Percentiles rank a stretch among this genome's conserved stretches.
Evolutionary conservation across 192 early-diverging fungal genomes (phyloP).

Genomic region (Linnemannia schmuckeri): DNA sequence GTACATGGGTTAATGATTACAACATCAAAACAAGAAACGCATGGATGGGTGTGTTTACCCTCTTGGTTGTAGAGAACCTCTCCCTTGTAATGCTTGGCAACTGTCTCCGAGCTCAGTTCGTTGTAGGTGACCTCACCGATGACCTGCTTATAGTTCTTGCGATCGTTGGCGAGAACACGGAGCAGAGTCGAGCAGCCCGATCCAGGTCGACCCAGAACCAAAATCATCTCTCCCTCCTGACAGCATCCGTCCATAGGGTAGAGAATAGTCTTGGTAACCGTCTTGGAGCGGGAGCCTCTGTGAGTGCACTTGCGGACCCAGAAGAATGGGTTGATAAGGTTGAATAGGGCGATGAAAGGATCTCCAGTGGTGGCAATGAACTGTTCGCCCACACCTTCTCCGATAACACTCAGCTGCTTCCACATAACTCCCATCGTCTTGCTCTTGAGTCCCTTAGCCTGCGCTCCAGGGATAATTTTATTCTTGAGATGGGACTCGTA

Average conservation of each 20-base stretch:
- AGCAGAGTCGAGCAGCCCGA: slow-evolving; percentile 78
- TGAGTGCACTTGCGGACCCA: slow-evolving; percentile 43
- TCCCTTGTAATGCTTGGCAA: slow-evolving; percentile 71
- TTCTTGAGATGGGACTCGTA: slow-evolving; percentile 56
- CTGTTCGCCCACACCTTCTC: slow-evolving; percentile 35
- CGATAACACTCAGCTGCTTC: slow-evolving; percentile 57
- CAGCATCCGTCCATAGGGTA: slow-evolving; percentile 71
- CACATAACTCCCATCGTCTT: slow-evolving; percentile 60
- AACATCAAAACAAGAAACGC: background rate
- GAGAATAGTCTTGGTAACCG: slow-evolving; percentile 62
- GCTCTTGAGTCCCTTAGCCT: slow-evolving; percentile 56
- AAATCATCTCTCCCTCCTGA: slow-evolving; percentile 77
- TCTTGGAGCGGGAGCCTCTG: background rate
- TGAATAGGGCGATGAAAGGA: slow-evolving; percentile 33
- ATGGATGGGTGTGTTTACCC: background rate
- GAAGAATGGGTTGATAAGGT: slow-evolving; percentile 43
- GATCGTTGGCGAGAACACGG: slow-evolving; percentile 72
- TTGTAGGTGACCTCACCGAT: slow-evolving; percentile 71
- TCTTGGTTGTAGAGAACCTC: slow-evolving; percentile 83
- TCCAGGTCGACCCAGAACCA: slow-evolving; percentile 78
- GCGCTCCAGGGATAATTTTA: slow-evolving; percentile 24
- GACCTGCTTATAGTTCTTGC: slow-evolving; percentile 66
- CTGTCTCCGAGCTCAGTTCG: slow-evolving; percentile 66
- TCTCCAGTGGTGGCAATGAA: slow-evolving; percentile 39
- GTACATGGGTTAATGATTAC: background rate